phyloP scores from a whole-genome alignment of 345 rosid genomes.

The Eucalyptus sideroxylon region DNA sequence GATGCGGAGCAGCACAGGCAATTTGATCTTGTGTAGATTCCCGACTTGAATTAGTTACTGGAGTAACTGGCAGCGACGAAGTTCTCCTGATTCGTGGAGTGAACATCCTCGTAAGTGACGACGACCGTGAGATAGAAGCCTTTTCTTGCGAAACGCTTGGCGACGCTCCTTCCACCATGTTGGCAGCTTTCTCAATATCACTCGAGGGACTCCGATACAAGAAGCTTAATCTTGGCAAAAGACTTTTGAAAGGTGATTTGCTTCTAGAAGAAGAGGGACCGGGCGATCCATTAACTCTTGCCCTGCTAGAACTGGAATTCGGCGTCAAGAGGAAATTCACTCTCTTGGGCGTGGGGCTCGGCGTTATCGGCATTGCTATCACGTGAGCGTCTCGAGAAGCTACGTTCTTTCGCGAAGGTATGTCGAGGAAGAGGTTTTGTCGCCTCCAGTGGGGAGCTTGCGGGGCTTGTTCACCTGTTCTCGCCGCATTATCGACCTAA shows the following conservation, averaged over 20 bases:
- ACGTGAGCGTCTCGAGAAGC: conserved; percentile 32
- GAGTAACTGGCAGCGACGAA: conserved; percentile 71
- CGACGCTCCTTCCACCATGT: conserved; percentile 15
- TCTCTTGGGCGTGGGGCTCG: conserved; percentile 72
- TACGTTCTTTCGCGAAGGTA: conserved; percentile 52
- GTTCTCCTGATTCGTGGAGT: conserved; percentile 74
- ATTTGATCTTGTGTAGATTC: conserved; percentile 36
- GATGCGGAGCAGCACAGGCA: conserved; percentile 20
- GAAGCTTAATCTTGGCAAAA: conserved; percentile 50
- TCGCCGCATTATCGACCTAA: not conserved
- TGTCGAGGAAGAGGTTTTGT: conserved; percentile 61
- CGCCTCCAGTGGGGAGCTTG: conserved; percentile 43
- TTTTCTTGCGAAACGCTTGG: conserved; percentile 31
- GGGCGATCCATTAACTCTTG: conserved; percentile 25
- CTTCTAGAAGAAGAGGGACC: conserved; percentile 34
- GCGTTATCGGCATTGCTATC: conserved; percentile 64
- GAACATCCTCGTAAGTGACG: conserved; percentile 74
- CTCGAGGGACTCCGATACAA: conserved; percentile 29
- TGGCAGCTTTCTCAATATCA: conserved; percentile 53
- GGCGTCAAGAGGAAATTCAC: conserved; percentile 71
- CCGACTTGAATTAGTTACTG: conserved; percentile 18
- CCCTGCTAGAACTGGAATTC: conserved; percentile 31
- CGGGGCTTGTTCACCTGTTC: conserved; percentile 30
- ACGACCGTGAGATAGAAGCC: conserved; percentile 61
- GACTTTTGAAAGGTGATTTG: conserved; percentile 56